phyloP scores from a whole-genome alignment of 2,329 filamentous ascomycete species.

The Hypoxylon sp. region DNA sequence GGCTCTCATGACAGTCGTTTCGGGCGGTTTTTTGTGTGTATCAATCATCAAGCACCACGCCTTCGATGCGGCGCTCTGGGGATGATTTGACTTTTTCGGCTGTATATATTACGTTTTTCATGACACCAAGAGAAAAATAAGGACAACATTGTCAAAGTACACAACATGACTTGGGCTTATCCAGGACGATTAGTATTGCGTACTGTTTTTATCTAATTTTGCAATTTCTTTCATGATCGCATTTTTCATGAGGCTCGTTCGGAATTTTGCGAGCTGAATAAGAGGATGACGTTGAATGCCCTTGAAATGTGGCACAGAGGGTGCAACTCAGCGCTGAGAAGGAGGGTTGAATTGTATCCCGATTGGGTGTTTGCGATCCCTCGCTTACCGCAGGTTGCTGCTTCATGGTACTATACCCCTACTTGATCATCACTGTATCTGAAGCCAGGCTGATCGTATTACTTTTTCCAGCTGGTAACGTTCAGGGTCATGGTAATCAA shows the following conservation, averaged over 20 bases:
- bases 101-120: constrained; percentile 42
- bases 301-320: neutral
- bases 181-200: neutral
- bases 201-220: neutral
- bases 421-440: constrained; percentile 25
- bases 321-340: constrained; percentile 16
- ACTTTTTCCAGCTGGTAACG: constrained; percentile 12
- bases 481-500: neutral
- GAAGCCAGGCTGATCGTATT: constrained; percentile 29
- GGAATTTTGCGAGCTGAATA: neutral
- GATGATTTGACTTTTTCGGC: constrained; percentile 23
- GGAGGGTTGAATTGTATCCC: constrained; percentile 26
- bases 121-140: constrained; percentile 23
- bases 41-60: constrained; percentile 13
- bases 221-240: neutral
- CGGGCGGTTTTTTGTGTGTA: constrained; percentile 22
- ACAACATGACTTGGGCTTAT: neutral
- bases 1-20: constrained; percentile 34
- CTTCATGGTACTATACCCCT: constrained; percentile 28
- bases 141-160: constrained; percentile 19
- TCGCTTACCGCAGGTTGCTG: constrained; percentile 3
- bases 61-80: constrained; percentile 28
- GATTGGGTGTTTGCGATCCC: constrained; percentile 32
- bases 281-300: constrained; percentile 23
- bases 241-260: neutral